Evolutionary conservation across 2,329 filamentous ascomycete genomes (phyloP).

Genomic region (Fusarium sp.): DNA sequence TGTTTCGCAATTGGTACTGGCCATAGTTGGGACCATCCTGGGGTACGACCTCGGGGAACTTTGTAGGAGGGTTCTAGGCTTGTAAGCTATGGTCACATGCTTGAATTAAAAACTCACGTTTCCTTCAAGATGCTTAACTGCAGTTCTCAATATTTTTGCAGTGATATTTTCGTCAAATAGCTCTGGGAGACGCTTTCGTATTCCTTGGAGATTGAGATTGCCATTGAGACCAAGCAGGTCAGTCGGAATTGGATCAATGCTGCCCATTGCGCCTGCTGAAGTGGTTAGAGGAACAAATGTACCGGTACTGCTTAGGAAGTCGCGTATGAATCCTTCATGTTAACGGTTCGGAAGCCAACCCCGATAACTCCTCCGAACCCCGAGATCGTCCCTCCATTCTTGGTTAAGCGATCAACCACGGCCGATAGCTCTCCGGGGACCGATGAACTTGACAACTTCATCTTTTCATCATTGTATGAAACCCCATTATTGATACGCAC

Average conservation of each 20-base stretch:
- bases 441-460: background rate
- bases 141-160: background rate
- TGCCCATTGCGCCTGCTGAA: background rate
- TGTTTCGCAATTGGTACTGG: constrained; percentile 45
- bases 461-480: background rate
- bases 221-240: background rate
- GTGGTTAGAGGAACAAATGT: too few species aligned
- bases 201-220: background rate
- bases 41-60: constrained; percentile 47
- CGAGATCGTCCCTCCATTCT: background rate
- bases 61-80: background rate
- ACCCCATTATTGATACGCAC: background rate
- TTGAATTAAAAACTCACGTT: background rate
- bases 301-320: background rate
- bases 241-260: background rate
- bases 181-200: background rate
- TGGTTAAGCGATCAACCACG: background rate
- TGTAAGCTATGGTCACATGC: background rate
- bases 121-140: background rate
- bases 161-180: background rate
- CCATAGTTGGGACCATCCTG: constrained; percentile 43
- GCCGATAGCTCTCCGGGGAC: background rate
- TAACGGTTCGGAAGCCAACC: background rate
- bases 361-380: background rate
- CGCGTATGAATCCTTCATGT: background rate